Conservation (phyloP, 2,329 filamentous ascomycete species). For the Apiospora rasikravindrae region DNA sequence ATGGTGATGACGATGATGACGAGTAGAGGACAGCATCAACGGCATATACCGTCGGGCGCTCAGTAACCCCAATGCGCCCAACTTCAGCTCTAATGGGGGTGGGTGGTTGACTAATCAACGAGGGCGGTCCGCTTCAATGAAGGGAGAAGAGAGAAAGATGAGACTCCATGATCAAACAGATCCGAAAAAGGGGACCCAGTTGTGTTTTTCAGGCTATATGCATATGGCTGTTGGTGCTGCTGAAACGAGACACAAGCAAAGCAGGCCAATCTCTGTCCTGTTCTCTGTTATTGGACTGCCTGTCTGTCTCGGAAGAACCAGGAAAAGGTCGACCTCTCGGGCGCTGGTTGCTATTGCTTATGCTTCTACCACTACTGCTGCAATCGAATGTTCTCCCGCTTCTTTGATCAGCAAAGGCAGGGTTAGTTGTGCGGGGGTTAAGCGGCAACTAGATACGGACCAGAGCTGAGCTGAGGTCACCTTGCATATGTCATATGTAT, state of each 20-base stretch:
- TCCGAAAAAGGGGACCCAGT: background rate
- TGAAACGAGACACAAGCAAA: slow-evolving; percentile 10
- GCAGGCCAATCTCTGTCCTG: slow-evolving; percentile 1
- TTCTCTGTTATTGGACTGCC: too few species aligned
- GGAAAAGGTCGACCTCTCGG: background rate
- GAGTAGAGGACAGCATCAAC: background rate
- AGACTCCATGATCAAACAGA: background rate
- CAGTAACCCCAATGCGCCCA: background rate
- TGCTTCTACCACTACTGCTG: background rate
- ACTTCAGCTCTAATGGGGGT: background rate
- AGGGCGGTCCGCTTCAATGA: background rate
- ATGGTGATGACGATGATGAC: slow-evolving; percentile 8
- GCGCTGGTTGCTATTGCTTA: background rate
- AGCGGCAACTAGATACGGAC: slow-evolving; percentile 2
- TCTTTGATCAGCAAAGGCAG: slow-evolving; percentile 16
- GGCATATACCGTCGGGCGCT: background rate
- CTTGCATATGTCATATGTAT: slow-evolving; percentile 7
- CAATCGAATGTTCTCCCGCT: slow-evolving; percentile 17
- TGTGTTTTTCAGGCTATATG: slow-evolving; percentile 12
- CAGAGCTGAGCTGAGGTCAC: slow-evolving; percentile 5
- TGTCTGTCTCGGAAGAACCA: slow-evolving; percentile 7
- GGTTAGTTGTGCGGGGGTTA: slow-evolving; percentile 10
- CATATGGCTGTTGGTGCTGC: slow-evolving; percentile 1
- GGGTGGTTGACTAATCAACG: background rate
- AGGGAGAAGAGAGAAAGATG: background rate